These are phyloP conservation scores for Ogataea allantospora DNA, from an alignment of 805 yeast genomes.

Conservation along the genomic window DNA sequence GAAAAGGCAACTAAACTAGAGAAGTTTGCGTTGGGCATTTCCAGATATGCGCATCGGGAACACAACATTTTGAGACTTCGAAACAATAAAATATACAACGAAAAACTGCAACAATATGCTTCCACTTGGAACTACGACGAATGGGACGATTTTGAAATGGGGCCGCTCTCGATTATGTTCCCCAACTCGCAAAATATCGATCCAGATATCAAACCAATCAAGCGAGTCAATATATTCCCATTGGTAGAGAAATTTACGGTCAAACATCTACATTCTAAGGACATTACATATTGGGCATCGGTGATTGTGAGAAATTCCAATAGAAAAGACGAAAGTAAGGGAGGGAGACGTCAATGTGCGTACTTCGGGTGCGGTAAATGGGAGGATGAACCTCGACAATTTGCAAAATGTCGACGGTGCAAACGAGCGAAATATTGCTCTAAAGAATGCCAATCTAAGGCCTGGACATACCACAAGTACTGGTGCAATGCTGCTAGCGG, in stretches of 20 bases:
- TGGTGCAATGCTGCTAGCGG: slow-evolving; percentile 66
- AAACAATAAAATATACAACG: slow-evolving; percentile 28
- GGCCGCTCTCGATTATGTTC: slow-evolving; percentile 22
- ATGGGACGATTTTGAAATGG: slow-evolving; percentile 36
- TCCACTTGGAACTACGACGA: slow-evolving; percentile 45
- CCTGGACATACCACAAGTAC: slow-evolving; percentile 91
- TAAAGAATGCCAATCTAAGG: slow-evolving; percentile 83
- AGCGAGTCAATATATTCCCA: slow-evolving; percentile 72
- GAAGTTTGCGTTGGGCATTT: slow-evolving; percentile 28
- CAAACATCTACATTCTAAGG: slow-evolving; percentile 60
- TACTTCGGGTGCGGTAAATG: slow-evolving; percentile 89
- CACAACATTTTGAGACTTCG: slow-evolving; percentile 27
- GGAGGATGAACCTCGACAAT: slow-evolving; percentile 88
- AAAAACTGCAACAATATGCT: slow-evolving; percentile 26
- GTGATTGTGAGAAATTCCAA: slow-evolving; percentile 97
- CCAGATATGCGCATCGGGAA: slow-evolving; percentile 30
- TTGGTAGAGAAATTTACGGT: slow-evolving; percentile 88
- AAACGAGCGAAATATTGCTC: slow-evolving; percentile 94
- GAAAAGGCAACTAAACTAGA: slow-evolving; percentile 29
- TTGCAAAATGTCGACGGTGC: slow-evolving; percentile 92
- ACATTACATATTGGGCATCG: slow-evolving; percentile 94
- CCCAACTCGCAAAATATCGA: slow-evolving; percentile 27
- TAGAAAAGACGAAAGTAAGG: slow-evolving; percentile 79
- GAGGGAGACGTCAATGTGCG: slow-evolving; percentile 94
- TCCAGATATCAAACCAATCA: slow-evolving; percentile 39